Base-by-base conservation (phyloP, 768 basidiomycete genomes). In the Boletus eberwhitei region DNA sequence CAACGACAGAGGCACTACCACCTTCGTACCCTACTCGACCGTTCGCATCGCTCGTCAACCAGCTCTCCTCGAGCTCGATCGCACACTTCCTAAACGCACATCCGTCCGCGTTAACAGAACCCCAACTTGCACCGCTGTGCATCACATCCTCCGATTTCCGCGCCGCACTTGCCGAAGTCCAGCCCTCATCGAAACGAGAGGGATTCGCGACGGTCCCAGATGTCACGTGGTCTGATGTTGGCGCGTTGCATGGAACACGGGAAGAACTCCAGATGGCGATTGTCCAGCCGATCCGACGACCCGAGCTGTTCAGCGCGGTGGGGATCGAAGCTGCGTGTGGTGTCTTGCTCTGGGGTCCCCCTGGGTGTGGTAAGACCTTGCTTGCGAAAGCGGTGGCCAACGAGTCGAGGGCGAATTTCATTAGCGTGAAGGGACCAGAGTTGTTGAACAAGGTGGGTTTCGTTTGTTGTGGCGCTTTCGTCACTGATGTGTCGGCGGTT, bases 351-450 rank as follows among this genome's bases (percentile, higher is more conserved):
- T 98, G 97, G 97, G 97, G 97, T 31, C 97, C 97, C 24, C 96
- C 97, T 0, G 97, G 97, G 11, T 98, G 96, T 66, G 97, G 97
- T 5, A 99, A 98, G 74, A 99, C 97, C 0, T 67, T 99, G 29
- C 76, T 99, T n/a, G 97, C 97, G 0, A 98, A 98, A 68, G 97
- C 96, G 0, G 96, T 98, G 5, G 97, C 97, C 9, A 98, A 94
- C 68, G 97, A 98, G 74, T 90, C 87, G 50, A 77, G 83, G 59
- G 97, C 97, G 13, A 98, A 94, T 71, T 98, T 99, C 64, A 98
- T 99, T 65, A 95, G 93, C 64, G 90, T 98, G 48, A 98, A 98
- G 65, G 97, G 97, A 0, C 97, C 97, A 0, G 97, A 99, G 65
- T 67, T 98, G 50, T 75, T 99, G 54, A 99, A 99, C 76, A 99